A percentile compares a stretch with the other conserved stretches of the same genome.
Conservation (phyloP, 2,329 filamentous ascomycete species). For the Massarina eburnea region DNA sequence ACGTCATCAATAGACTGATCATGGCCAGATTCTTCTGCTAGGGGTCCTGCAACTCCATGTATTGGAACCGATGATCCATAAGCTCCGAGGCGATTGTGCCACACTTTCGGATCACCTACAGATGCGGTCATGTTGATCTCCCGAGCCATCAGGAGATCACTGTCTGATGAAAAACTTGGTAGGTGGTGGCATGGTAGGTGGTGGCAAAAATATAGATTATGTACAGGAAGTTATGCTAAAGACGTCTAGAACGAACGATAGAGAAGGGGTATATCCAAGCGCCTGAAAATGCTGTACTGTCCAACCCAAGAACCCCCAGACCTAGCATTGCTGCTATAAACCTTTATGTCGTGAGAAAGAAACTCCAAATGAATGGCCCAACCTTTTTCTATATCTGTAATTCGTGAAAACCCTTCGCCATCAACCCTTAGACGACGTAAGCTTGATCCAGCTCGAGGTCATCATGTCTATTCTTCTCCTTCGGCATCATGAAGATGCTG, state of each 20-base stretch:
- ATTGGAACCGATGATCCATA: neutral
- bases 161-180: too few species aligned
- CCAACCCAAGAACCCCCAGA: neutral
- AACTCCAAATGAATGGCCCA: neutral
- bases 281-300: conserved; percentile 1
- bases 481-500: conserved; percentile 19
- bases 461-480: neutral
- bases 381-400: neutral
- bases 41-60: neutral
- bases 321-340: conserved; percentile 1
- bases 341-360: neutral
- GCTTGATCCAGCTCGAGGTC: conserved; percentile 8
- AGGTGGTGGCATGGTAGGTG: neutral
- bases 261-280: conserved; percentile 6
- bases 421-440: conserved; percentile 6
- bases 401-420: neutral
- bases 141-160: neutral
- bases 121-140: neutral
- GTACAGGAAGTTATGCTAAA: neutral
- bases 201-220: neutral
- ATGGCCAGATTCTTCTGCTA: neutral
- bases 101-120: neutral
- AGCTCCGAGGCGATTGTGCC: neutral
- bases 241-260: neutral
- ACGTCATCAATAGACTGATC: neutral